A percentile compares a stretch with the other conserved stretches of the same genome.
Evolutionary conservation across 306 rosid species (phyloP).

Genomic region (Citrullus colocynthis): DNA sequence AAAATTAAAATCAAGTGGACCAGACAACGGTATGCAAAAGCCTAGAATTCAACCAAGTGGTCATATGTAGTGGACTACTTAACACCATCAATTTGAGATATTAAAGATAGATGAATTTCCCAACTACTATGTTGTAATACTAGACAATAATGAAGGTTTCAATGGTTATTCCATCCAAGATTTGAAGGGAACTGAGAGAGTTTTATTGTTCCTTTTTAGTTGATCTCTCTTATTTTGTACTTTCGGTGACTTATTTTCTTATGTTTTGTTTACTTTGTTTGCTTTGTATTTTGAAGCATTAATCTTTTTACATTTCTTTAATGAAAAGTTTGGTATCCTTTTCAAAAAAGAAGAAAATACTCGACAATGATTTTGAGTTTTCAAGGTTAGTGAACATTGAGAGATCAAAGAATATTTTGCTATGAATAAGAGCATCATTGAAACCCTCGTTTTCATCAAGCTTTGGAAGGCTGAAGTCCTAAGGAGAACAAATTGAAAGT

Average conservation of each 20-base stretch:
- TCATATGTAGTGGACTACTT: not conserved
- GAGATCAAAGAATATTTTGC: not conserved
- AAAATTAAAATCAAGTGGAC: not conserved
- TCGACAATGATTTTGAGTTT: not conserved
- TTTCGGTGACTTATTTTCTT: too few relatives aligned
- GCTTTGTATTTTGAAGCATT: too few relatives aligned
- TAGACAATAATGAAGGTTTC: too few relatives aligned
- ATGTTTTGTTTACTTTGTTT: too few relatives aligned
- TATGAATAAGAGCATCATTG: not conserved
- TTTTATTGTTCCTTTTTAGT: too few relatives aligned
- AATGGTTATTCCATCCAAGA: too few relatives aligned
- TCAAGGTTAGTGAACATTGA: not conserved
- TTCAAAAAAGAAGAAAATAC: too few relatives aligned
- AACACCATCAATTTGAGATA: not conserved
- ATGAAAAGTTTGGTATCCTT: too few relatives aligned
- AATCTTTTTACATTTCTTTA: too few relatives aligned
- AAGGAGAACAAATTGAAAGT: not conserved
- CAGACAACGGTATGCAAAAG: not conserved
- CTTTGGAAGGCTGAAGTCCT: not conserved
- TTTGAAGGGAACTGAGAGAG: too few relatives aligned
- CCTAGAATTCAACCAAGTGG: not conserved
- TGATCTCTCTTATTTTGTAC: too few relatives aligned
- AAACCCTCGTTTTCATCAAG: not conserved
- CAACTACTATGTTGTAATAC: not conserved
- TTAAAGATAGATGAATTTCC: not conserved